These are phyloP conservation scores for Tulasnella sp. DNA, from an alignment of 768 basidiomycete species.

Conservation along the genomic window DNA sequence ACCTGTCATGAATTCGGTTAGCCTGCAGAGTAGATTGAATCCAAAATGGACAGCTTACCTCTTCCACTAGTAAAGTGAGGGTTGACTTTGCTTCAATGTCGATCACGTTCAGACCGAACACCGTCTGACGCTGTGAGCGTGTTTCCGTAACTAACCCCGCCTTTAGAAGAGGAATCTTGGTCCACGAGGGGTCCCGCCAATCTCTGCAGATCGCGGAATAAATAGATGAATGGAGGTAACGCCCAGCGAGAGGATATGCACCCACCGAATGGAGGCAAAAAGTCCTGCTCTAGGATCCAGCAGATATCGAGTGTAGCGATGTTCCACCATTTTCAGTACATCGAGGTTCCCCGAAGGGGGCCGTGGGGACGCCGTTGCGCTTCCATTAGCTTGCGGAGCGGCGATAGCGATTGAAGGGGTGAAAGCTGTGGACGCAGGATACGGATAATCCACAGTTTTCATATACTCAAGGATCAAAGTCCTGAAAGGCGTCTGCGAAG, in stretches of 20 bases:
- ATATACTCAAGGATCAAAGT: constrained; percentile 71
- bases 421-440: constrained; percentile 73
- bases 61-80: constrained; percentile 68
- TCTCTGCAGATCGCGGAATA: constrained; percentile 38
- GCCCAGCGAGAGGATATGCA: constrained; percentile 11
- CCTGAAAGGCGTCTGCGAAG: constrained; percentile 64
- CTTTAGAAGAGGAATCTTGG: constrained; percentile 46
- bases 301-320: constrained; percentile 85
- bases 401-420: constrained; percentile 26
- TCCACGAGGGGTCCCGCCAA: constrained; percentile 80
- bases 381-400: constrained; percentile 16
- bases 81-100: constrained; percentile 85
- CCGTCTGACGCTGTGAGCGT: constrained; percentile 49
- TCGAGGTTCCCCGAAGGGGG: constrained; percentile 26
- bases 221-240: background rate
- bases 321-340: constrained; percentile 63
- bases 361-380: background rate
- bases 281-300: constrained; percentile 74
- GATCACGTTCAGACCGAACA: constrained; percentile 82
- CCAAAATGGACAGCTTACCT: constrained; percentile 38
- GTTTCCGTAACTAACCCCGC: constrained; percentile 45
- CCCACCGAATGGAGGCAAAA: constrained; percentile 71
- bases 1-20: constrained; percentile 35
- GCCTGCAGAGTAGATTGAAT: background rate
- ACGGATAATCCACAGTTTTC: constrained; percentile 56